These are phyloP conservation scores for Pichia heedii DNA, from an alignment of 805 yeast genomes.

Conservation along the genomic window DNA sequence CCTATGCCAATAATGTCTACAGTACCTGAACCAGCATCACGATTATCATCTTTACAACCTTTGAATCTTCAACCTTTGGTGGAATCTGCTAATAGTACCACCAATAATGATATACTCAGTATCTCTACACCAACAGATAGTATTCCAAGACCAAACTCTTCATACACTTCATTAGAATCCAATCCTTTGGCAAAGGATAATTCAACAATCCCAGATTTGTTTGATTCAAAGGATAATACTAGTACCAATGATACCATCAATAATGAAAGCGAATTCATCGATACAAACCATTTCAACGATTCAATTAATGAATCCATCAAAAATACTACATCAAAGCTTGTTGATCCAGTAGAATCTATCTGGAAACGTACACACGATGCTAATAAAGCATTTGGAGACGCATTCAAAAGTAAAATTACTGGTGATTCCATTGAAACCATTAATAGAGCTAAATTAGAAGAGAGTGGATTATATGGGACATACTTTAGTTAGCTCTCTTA, in stretches of 20 bases:
- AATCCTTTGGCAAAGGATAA: neutral
- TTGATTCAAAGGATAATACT: neutral
- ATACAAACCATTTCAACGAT: no score
- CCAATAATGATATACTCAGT: neutral
- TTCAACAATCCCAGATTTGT: neutral
- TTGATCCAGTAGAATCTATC: conserved; percentile 13
- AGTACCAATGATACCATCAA: neutral
- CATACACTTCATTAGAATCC: conserved; percentile 2
- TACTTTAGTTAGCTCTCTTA: conserved; percentile 3
- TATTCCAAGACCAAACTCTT: conserved; percentile 1
- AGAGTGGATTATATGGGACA: conserved; percentile 3
- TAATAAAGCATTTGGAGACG: no score
- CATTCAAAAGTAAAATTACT: neutral
- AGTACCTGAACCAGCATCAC: neutral
- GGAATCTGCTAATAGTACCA: neutral
- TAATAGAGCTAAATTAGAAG: neutral
- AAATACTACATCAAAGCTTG: conserved; percentile 2
- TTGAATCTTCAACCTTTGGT: conserved; percentile 1
- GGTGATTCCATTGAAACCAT: neutral
- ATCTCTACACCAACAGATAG: conserved; percentile 1
- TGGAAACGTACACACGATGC: conserved; percentile 9
- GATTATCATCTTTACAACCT: neutral
- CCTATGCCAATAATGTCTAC: neutral
- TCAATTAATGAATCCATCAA: neutral
- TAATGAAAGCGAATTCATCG: neutral